Percentiles rank a stretch among this genome's conserved stretches.
Evolutionary conservation across 192 early-diverging fungal genomes (phyloP).

Genomic region (Podila verticillata): DNA sequence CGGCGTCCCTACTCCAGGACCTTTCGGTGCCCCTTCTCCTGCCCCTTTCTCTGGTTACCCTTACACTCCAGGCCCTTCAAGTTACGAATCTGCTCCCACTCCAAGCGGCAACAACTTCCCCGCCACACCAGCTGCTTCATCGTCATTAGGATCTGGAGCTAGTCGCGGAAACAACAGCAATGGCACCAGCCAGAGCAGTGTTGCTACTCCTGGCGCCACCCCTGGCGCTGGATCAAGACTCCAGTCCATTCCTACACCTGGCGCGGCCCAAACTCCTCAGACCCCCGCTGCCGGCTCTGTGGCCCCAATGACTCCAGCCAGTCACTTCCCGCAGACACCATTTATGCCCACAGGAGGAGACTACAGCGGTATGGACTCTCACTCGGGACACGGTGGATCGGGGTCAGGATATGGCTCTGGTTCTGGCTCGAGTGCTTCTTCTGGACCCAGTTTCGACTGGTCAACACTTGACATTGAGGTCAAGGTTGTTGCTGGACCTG

Average conservation of each 20-base stretch:
- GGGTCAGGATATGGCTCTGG: constrained; percentile 47
- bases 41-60: constrained; percentile 60
- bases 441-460: constrained; percentile 55
- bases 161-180: constrained; percentile 19
- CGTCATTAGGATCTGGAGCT: constrained; percentile 44
- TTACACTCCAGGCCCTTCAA: constrained; percentile 58
- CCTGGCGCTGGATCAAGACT: constrained; percentile 36
- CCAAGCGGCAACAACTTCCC: constrained; percentile 59
- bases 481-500: constrained; percentile 23
- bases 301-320: constrained; percentile 59
- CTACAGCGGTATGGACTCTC: constrained; percentile 56
- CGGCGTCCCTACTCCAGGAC: constrained; percentile 38
- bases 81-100: constrained; percentile 61
- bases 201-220: constrained; percentile 47
- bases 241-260: constrained; percentile 60
- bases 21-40: constrained; percentile 55
- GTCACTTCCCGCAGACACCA: constrained; percentile 54
- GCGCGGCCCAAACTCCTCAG: constrained; percentile 53
- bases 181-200: constrained; percentile 21
- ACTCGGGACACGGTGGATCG: constrained; percentile 59
- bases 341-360: constrained; percentile 62
- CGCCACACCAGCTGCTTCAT: constrained; percentile 64
- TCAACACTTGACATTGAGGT: constrained; percentile 67
- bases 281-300: constrained; percentile 53
- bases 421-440: constrained; percentile 3